Evolutionary conservation across 2,329 filamentous ascomycete genomes (phyloP).

Genomic region (Didymella exigua): DNA sequence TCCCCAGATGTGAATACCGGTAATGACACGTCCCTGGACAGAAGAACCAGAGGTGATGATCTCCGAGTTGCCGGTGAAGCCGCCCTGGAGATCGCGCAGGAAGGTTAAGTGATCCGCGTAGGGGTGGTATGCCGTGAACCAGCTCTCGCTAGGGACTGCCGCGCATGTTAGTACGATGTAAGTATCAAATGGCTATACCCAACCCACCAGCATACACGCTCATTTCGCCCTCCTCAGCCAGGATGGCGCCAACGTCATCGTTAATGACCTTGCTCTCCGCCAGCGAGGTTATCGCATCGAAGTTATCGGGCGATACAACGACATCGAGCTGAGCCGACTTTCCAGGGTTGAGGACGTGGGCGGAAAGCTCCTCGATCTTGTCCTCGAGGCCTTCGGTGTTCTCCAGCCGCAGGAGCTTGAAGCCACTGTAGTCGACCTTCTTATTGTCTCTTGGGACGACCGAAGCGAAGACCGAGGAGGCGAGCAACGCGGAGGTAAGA

Average conservation of each 20-base stretch:
- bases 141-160: conserved; percentile 40
- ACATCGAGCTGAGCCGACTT: conserved; percentile 38
- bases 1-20: conserved; percentile 49
- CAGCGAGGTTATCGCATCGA: conserved; percentile 37
- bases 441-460: conserved; percentile 35
- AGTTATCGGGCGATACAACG: conserved; percentile 44
- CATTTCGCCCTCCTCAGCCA: conserved; percentile 41
- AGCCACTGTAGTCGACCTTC: conserved; percentile 46
- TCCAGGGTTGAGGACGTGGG: conserved; percentile 43
- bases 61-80: conserved; percentile 41
- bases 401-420: conserved; percentile 44
- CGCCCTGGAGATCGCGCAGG: conserved; percentile 41
- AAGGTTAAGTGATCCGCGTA: conserved; percentile 45
- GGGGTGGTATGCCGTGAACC: conserved; percentile 47
- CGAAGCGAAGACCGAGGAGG: conserved; percentile 29
- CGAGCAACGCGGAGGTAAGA: conserved; percentile 34
- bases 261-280: conserved; percentile 37
- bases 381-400: conserved; percentile 31
- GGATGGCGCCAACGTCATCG: conserved; percentile 43
- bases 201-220: conserved; percentile 33
- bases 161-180: conserved; percentile 5
- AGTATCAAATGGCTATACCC: not conserved
- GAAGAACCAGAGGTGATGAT: conserved; percentile 43
- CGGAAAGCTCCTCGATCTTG: conserved; percentile 39
- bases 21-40: conserved; percentile 40